phyloP scores from a whole-genome alignment of 2,329 filamentous ascomycete species.

The Camptophora hylomeconis region DNA sequence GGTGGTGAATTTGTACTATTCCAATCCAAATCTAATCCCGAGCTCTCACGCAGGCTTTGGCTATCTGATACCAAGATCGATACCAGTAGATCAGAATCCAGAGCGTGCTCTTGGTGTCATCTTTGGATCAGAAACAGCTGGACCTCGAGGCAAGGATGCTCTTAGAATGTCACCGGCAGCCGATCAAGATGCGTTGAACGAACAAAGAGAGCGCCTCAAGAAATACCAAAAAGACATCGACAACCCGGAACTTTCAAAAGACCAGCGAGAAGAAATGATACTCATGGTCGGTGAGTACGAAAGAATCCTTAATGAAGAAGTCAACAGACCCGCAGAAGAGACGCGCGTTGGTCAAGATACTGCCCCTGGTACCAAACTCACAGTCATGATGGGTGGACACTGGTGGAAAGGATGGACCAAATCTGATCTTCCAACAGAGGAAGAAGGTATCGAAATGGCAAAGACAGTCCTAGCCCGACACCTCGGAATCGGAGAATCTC shows the following conservation, averaged over 20 bases:
- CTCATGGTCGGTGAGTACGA: not conserved
- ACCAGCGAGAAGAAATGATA: no score
- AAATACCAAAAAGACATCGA: no score
- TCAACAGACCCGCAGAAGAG: not conserved
- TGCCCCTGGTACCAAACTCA: constrained; percentile 63
- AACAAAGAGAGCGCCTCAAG: no score
- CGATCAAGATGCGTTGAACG: no score
- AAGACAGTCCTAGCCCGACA: constrained; percentile 58
- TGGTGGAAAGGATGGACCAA: constrained; percentile 59
- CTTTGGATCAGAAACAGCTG: constrained; percentile 64
- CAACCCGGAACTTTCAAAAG: no score
- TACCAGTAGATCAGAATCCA: constrained; percentile 59
- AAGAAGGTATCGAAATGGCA: constrained; percentile 58
- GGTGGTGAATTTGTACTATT: constrained; percentile 84
- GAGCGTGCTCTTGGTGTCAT: constrained; percentile 80
- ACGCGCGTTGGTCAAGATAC: constrained; percentile 37
- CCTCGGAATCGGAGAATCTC: constrained; percentile 53
- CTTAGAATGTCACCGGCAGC: not conserved
- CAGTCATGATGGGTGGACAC: constrained; percentile 89
- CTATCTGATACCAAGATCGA: constrained; percentile 72
- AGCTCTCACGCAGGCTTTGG: constrained; percentile 57
- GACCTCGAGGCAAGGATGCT: constrained; percentile 4
- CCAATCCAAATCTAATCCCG: constrained; percentile 44
- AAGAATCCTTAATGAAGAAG: not conserved
- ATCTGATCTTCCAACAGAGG: constrained; percentile 46